phyloP scores from a whole-genome alignment of 108 stramenopile genomes.

The Cyclotella baltica region DNA sequence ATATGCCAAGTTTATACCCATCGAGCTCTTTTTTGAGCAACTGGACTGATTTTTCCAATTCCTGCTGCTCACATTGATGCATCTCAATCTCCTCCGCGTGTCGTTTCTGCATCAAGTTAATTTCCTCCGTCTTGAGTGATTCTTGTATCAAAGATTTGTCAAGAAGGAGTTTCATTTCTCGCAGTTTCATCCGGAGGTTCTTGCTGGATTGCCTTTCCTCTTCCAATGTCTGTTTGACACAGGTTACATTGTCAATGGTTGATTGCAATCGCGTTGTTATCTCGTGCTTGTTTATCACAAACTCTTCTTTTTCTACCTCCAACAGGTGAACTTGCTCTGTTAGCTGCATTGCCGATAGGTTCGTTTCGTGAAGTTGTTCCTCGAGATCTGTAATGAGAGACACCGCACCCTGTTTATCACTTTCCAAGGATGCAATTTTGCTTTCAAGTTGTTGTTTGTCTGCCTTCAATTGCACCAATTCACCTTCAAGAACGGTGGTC shows the following conservation, averaged over 20 bases:
- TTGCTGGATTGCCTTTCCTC: not conserved
- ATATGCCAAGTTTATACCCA: not conserved
- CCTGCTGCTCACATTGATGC: not conserved
- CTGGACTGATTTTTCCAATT: not conserved
- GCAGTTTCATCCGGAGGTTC: not conserved
- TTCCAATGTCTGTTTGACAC: not conserved
- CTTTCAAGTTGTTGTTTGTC: not conserved
- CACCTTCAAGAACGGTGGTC: not conserved
- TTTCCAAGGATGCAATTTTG: not conserved
- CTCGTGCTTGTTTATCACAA: not conserved
- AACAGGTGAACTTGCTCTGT: not conserved
- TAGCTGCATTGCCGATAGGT: not conserved
- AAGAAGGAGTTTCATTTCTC: not conserved
- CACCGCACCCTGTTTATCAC: not conserved
- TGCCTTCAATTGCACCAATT: not conserved
- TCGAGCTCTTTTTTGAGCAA: not conserved
- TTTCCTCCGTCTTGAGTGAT: not conserved
- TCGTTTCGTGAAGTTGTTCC: not conserved
- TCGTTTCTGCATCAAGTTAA: not conserved
- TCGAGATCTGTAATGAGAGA: not conserved
- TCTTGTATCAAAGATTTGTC: not conserved
- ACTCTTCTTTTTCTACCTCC: not conserved
- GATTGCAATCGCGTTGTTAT: not conserved
- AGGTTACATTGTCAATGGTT: not conserved
- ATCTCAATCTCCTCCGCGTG: not conserved